Evolutionary conservation across 1,139 yeast genomes (phyloP), one percentile per base, ranked within the genome.

Genomic region (Diutina mesorugosa): DNA sequence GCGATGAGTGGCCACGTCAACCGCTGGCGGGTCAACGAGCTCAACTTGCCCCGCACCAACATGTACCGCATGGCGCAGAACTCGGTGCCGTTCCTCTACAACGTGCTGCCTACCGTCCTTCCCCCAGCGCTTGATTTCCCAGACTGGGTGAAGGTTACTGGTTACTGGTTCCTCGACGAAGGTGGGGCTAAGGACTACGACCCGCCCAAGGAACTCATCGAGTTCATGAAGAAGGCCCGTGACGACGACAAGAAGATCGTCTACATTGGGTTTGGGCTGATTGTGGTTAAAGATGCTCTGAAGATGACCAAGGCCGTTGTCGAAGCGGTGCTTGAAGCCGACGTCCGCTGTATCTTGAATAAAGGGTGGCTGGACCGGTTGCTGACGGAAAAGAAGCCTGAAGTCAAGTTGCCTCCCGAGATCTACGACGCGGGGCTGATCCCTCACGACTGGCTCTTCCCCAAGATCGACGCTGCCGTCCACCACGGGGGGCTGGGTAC

Each of bases 401-500:
- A 84, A 61, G 67, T 83, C 21, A 79, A 73, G 38, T 69, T 89
- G n/a, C 97, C 97, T 0, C 72, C 76, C 0, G 83, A 84, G 60
- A 79, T 91, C 2, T 87, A 72, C 66, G 83, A 82, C 61, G 73
- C 88, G 12, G 93, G 93, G 4, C 68, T 85, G 12, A 76, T 89
- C 26, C 97, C 97, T 0, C 99, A 91, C 67, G 97, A 90, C 68
- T 93, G 98, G 98, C 72, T 91, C 52, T 91, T 91, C 69, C 87
- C 93, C 0, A 83, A 81, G 61, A 75, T 93, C 51, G 97, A 91
- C 69, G 97, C 93, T 0, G 96, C 96, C 0, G 97, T 91, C 4
- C 99, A 91, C 65, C 99, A 91, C 68, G 99, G 99, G 47, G 99
- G 99, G 0, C 87, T 96, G 0, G 99, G 99, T 1, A 90, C 98